Evolutionary conservation across 2,329 filamentous ascomycete genomes (phyloP).

Genomic region (Phialophora tarda): DNA sequence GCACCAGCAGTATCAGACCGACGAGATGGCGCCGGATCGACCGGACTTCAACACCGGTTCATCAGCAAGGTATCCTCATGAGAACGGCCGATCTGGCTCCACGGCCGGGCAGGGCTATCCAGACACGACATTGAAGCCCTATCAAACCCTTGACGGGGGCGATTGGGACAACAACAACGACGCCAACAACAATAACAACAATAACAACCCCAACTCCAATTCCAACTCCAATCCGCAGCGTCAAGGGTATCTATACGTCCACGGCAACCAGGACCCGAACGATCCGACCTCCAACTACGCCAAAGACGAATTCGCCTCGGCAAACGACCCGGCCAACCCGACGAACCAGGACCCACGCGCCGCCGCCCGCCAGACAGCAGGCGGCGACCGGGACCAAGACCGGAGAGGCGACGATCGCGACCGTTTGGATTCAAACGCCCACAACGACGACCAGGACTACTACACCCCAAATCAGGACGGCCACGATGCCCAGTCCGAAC

Average conservation of each 20-base stretch:
- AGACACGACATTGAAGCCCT: conserved; percentile 26
- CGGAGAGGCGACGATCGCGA: not conserved
- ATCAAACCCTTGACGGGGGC: conserved; percentile 28
- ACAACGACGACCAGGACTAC: not conserved
- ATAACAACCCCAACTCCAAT: not conserved
- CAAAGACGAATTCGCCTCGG: conserved; percentile 32
- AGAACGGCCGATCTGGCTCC: conserved; percentile 4
- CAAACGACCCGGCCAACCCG: conserved; percentile 32
- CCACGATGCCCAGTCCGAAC: conserved; percentile 1
- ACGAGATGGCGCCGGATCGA: not conserved
- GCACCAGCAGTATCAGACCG: conserved; percentile 1
- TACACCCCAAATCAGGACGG: not conserved
- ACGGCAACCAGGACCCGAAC: conserved; percentile 5
- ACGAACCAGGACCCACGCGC: conserved; percentile 19
- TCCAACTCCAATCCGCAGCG: conserved; percentile 7
- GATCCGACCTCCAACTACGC: conserved; percentile 31
- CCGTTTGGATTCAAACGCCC: not conserved
- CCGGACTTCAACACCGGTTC: not conserved
- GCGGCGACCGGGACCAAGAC: not conserved
- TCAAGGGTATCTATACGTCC: not conserved
- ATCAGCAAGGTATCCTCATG: conserved; percentile 1
- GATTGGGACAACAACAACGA: conserved; percentile 27
- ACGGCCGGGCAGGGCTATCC: not conserved
- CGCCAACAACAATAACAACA: too few species aligned
- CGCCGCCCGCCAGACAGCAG: not conserved